Evolutionary conservation across 1,284 basidiomycete species (phyloP), one percentile per base, ranked within the genome.

Genomic region (Pseudozyma flocculosa): DNA sequence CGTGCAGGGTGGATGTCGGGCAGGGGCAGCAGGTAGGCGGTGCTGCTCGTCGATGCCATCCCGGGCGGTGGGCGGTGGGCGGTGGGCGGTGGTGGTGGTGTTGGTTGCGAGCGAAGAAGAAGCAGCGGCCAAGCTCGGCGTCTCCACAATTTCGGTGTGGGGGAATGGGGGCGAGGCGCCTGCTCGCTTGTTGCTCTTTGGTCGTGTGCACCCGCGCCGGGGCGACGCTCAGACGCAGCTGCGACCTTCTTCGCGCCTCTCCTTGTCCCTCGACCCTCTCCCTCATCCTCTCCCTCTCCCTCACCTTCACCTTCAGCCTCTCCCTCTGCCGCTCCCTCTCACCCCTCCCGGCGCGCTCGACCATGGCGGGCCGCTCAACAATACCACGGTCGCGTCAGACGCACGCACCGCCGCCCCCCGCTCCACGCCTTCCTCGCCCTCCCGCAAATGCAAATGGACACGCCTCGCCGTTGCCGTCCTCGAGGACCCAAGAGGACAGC

Each of bases 11-110:
- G 40, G 36, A 65, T 4, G 34, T 65, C 62, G 49, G 29, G 36
- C 29, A 65, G 54, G 45, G 62, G 62, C 0, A 61, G 51, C 29
- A 58, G 48, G 21, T 44, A 24, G 15, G 54, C 58, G 4, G 41
- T 1, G 19, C 48, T 45, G 4, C 19, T 5, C 24, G 4, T 52
- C 54, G 51, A 57, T 55, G 29, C 40, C 15, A 7, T 5, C 11
- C 11, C 7, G 11, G 26, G 32, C 10, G 32, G 15, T 34, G 32
- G 32, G 9, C 4, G 4, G 32, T 5, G 8, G 15, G 32, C 32
- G 32, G 15, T 11, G 4, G 15, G 15, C 4, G 32, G 9, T 13
- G 32, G 32, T 34, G 32, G 32, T 34, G 32, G 32, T 34, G 32
- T 9, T 34, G 32, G 32, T 7, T 5, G 13, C 7, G 29, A 29